Conservation (phyloP, 73 alveolate genomes). For the Breviolum minutum region DNA sequence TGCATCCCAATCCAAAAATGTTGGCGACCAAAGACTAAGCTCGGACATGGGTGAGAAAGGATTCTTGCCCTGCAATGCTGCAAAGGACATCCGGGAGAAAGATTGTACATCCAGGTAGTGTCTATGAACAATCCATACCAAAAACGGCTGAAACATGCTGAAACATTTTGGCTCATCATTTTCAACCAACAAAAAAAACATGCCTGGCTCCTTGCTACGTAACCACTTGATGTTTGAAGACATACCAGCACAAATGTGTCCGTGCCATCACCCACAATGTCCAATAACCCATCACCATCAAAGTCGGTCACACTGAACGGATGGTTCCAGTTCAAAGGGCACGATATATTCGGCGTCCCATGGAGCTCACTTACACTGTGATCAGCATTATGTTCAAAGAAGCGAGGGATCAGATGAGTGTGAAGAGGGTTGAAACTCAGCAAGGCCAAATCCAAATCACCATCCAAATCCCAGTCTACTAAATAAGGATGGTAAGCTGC, state of each 20-base stretch:
- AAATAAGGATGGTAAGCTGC: neutral
- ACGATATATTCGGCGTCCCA: slow-evolving; percentile 5
- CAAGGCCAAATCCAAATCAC: slow-evolving; percentile 32
- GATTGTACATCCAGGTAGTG: too few species aligned
- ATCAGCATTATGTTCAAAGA: slow-evolving; percentile 2
- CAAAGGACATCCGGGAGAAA: too few species aligned
- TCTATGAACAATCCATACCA: too few species aligned
- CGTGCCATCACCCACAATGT: neutral
- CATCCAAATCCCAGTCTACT: slow-evolving; percentile 34
- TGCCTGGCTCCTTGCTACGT: neutral
- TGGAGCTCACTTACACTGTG: neutral
- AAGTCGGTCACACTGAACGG: neutral
- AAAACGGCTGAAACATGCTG: too few species aligned
- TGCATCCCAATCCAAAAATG: slow-evolving; percentile 3
- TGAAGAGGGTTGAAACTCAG: neutral
- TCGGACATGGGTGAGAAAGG: too few species aligned
- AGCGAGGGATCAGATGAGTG: neutral
- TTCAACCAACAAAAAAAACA: neutral
- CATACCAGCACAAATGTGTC: too few species aligned
- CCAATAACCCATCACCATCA: neutral
- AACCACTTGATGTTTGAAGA: neutral
- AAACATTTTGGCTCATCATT: too few species aligned
- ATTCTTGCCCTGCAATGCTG: too few species aligned
- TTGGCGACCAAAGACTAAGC: neutral
- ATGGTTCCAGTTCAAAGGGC: neutral